A percentile compares a stretch with the other conserved stretches of the same genome.
phyloP scores from a whole-genome alignment of 2,329 filamentous ascomycete species.

The Cladobotryum protrusum region DNA sequence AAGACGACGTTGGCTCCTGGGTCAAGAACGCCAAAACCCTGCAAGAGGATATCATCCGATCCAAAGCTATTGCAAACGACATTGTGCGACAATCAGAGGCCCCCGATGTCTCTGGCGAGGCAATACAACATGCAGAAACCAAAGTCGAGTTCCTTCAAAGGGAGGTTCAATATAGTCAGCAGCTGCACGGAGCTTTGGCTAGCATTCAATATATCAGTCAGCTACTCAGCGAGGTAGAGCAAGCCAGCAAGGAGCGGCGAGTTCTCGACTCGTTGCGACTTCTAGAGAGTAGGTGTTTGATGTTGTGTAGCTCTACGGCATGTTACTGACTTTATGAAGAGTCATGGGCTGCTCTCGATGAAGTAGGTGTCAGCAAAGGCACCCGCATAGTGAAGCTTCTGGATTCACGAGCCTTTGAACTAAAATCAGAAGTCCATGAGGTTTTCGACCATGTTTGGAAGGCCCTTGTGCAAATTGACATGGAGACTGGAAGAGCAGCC shows the following conservation, averaged over 20 bases:
- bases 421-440: constrained; percentile 61
- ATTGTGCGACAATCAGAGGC: constrained; percentile 73
- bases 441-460: constrained; percentile 67
- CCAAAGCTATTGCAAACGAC: constrained; percentile 70
- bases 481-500: constrained; percentile 46
- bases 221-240: constrained; percentile 57
- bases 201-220: constrained; percentile 52
- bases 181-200: constrained; percentile 45
- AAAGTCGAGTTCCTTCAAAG: constrained; percentile 51
- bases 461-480: constrained; percentile 57
- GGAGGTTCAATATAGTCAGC: constrained; percentile 54
- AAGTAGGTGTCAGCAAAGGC: constrained; percentile 54
- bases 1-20: constrained; percentile 79
- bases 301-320: neutral
- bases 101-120: constrained; percentile 46
- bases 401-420: constrained; percentile 55
- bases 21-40: constrained; percentile 76
- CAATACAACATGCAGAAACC: constrained; percentile 46
- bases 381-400: constrained; percentile 61
- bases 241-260: constrained; percentile 45
- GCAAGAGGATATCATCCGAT: constrained; percentile 77
- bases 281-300: constrained; percentile 44
- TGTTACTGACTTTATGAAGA: constrained; percentile 30
- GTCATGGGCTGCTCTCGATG: constrained; percentile 52
- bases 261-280: constrained; percentile 51